Conservation (phyloP, 148 eudicot species). For the Rhododendron ovatum region DNA sequence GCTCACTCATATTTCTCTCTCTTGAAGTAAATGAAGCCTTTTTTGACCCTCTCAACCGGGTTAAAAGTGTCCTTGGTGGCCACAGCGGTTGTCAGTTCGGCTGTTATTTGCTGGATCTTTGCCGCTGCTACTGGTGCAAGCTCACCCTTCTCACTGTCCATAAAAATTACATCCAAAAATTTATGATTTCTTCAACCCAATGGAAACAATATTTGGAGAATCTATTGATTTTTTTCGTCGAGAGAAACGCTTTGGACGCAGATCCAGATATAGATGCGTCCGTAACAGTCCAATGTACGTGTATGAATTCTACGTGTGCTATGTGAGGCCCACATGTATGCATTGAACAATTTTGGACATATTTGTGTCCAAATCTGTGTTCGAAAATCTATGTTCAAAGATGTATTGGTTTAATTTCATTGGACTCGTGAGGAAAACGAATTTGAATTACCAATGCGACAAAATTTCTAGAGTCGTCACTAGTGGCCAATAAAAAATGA, state of each 20-base stretch:
- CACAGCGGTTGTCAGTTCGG: slow-evolving; percentile 47
- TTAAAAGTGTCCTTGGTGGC: slow-evolving; percentile 20
- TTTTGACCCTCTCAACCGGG: slow-evolving; percentile 59
- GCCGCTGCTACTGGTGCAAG: slow-evolving; percentile 70
- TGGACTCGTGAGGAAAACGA: too few relatives aligned
- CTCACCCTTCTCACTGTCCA: slow-evolving; percentile 76
- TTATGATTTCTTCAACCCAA: background rate
- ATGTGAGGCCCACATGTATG: background rate
- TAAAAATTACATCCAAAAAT: background rate
- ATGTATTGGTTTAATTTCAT: too few relatives aligned
- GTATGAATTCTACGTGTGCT: background rate
- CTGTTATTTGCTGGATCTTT: slow-evolving; percentile 64
- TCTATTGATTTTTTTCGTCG: background rate
- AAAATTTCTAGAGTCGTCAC: background rate
- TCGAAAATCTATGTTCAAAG: background rate
- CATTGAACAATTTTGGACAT: background rate
- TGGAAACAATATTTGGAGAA: background rate
- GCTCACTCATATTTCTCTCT: slow-evolving; percentile 81
- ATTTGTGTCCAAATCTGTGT: background rate
- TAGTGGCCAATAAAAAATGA: background rate
- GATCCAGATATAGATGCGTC: background rate
- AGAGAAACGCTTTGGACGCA: background rate
- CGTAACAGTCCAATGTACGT: too few relatives aligned
- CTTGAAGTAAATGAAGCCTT: slow-evolving; percentile 74
- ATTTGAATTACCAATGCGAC: background rate